phyloP scores from a whole-genome alignment of 345 rosid species.

The Linum lewisii region DNA sequence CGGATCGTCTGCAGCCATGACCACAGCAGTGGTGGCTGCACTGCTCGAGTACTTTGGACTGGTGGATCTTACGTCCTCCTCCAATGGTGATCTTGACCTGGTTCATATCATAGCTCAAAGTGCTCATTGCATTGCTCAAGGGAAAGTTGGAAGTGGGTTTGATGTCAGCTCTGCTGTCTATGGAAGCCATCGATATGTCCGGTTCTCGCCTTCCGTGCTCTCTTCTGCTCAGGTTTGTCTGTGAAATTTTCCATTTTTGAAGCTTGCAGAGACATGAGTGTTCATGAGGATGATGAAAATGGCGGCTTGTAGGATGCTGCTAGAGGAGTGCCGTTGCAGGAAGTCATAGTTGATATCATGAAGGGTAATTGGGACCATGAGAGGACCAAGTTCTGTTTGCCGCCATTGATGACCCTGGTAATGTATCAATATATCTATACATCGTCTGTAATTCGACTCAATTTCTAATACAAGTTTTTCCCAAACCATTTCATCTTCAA shows the following conservation, averaged over 20 bases:
- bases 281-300: too few species aligned
- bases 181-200: conserved; percentile 91
- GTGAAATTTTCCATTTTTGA: too few species aligned
- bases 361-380: conserved; percentile 82
- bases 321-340: conserved; percentile 44
- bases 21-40: conserved; percentile 87
- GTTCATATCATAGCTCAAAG: conserved; percentile 87
- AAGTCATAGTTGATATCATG: conserved; percentile 46
- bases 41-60: conserved; percentile 82
- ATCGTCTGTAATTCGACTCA: too few species aligned
- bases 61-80: conserved; percentile 51
- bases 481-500: too few species aligned
- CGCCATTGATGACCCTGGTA: conserved; percentile 79
- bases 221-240: conserved; percentile 73
- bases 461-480: too few species aligned
- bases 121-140: conserved; percentile 97
- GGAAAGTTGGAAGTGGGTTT: conserved; percentile 97
- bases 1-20: conserved; percentile 99
- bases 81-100: conserved; percentile 43
- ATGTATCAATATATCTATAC: not conserved
- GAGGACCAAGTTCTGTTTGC: conserved; percentile 77
- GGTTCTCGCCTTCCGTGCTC: conserved; percentile 84
- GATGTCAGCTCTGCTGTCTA: conserved; percentile 97
- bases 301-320: conserved; percentile 46
- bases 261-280: too few species aligned